Percentiles rank a stretch among this genome's conserved stretches.
These are phyloP conservation scores for Xylariaceae sp. DNA, from an alignment of 2,329 filamentous ascomycete genomes.

Conservation along the genomic window DNA sequence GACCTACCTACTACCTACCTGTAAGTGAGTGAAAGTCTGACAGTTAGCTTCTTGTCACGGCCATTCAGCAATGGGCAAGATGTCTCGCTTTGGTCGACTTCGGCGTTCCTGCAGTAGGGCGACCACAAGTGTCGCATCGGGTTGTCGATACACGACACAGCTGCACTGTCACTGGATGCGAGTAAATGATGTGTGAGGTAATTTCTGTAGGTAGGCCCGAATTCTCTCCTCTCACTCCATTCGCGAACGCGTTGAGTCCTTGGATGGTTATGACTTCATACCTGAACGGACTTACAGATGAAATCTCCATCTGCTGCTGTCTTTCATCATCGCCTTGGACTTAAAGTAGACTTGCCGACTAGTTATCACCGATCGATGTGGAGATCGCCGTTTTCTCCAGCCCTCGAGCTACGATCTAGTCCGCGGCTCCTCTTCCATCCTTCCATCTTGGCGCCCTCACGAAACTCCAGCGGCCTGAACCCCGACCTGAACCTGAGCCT, in stretches of 20 bases:
- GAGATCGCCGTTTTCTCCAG: too few relatives aligned
- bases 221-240: background rate
- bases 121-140: constrained; percentile 20
- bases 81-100: constrained; percentile 21
- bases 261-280: background rate
- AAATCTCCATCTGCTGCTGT: too few relatives aligned
- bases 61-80: background rate
- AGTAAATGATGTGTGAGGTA: too few relatives aligned
- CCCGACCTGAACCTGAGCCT: too few relatives aligned
- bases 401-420: background rate
- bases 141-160: background rate
- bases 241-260: too few relatives aligned
- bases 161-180: background rate
- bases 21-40: constrained; percentile 2
- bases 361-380: background rate
- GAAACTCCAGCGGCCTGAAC: background rate
- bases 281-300: background rate
- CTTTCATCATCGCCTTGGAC: too few relatives aligned
- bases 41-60: background rate
- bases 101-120: constrained; percentile 31
- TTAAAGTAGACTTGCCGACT: background rate
- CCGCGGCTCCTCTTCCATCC: background rate
- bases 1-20: background rate
- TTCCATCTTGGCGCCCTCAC: background rate
- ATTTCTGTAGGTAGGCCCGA: too few relatives aligned